Evolutionary conservation across 2,329 filamentous ascomycete genomes (phyloP), one percentile per base, ranked within the genome.

Genomic region (Pezicula neosporulosa): DNA sequence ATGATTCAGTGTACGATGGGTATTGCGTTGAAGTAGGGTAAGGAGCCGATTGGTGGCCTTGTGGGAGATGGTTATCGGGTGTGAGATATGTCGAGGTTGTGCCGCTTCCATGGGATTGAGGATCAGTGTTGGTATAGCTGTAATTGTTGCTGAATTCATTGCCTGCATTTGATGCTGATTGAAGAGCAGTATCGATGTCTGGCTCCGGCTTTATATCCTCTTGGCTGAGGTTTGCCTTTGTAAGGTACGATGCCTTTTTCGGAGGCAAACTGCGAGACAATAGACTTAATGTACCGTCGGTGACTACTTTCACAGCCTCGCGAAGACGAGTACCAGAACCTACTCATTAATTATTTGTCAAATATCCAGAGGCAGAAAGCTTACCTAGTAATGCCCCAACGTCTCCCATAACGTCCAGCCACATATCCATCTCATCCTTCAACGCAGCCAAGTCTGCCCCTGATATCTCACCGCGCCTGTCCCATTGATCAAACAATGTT

Each of bases 401-500:
- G 51, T 89, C 85, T 27, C 77, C 77, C 56, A 93, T 77, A 39
- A 92, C 79, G 33, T 76, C 74, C 44, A 89, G 71, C 84, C 88
- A 92, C 19, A 75, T 69, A 30, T 80, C 76, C 85, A 90, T 90
- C 48, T 91, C 86, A 8, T 73, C 69, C 55, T 78, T 78, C 46
- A 93, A 70, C n/a, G 68, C 69, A 15, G 76, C 72, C 48, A 91
- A 70, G 51, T 89, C 82, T 2, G 74, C 73, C 0, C 74, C 69
- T 0, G 79, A 82, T 10, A 82, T 80, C 9, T 80, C 74, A 45
- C 81, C 80, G 28, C 85, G 77, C 44, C 85, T 79, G 63, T 90
- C 81, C 73, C 83, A 89, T 50, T 85, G 78, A 2, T 82, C 81
- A 44, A 87, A 89, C 0, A 93, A 71, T 13, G 81, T 84, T 0